A percentile compares a stretch with the other conserved stretches of the same genome.
Evolutionary conservation across 176 grass and related monocot genomes (phyloP).

Genomic region (Secale cereale): DNA sequence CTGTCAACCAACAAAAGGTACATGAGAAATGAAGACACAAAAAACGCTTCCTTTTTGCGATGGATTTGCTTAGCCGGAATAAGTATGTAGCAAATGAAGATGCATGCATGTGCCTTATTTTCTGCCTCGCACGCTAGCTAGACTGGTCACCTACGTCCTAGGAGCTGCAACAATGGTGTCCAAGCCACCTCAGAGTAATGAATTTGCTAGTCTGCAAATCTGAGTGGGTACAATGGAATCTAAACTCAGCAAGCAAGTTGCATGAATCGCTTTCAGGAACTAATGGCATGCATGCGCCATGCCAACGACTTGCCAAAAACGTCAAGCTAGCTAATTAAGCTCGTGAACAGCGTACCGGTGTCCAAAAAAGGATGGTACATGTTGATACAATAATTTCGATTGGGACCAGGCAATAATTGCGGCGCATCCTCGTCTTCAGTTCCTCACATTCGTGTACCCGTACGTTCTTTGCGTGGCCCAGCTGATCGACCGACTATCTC

Average conservation of each 20-base stretch:
- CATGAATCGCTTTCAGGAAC: background rate
- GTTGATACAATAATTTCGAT: background rate
- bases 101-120: background rate
- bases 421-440: background rate
- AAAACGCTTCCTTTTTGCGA: background rate
- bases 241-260: background rate
- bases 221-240: background rate
- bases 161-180: background rate
- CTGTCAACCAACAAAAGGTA: background rate
- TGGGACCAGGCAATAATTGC: background rate
- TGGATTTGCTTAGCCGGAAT: too few species aligned
- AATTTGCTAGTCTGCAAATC: background rate
- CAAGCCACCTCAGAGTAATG: background rate
- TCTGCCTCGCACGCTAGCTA: background rate
- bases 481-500: background rate
- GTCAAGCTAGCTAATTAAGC: constrained; percentile 1
- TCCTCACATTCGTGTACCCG: background rate
- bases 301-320: constrained; percentile 34
- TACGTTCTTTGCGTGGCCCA: background rate
- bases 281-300: background rate
- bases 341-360: background rate
- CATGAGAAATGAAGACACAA: background rate
- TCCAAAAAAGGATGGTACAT: background rate
- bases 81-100: background rate
- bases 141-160: background rate